A percentile compares a stretch with the other conserved stretches of the same genome.
Conservation (phyloP, 441 rosid genomes). For the Adansonia gregorii region DNA sequence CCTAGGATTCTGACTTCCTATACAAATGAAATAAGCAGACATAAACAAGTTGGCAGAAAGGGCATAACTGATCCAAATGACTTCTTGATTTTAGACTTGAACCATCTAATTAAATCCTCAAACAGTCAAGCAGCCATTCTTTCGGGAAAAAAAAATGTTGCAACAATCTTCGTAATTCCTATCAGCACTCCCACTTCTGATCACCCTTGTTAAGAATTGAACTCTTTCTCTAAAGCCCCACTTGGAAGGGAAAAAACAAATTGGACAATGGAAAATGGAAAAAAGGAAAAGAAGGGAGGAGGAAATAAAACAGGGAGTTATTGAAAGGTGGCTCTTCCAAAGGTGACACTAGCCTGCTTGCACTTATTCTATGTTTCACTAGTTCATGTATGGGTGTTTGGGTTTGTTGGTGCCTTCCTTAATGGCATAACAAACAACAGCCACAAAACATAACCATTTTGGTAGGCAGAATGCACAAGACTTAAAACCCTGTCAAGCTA, state of each 20-base stretch:
- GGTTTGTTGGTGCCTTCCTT: background rate
- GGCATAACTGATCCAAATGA: background rate
- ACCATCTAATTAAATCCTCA: background rate
- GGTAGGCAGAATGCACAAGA: background rate
- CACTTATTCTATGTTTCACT: background rate
- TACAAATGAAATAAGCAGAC: background rate
- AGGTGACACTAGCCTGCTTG: background rate
- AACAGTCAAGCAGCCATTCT: conserved; percentile 3
- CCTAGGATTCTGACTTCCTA: background rate
- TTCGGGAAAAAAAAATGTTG: background rate
- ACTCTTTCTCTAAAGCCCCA: conserved; percentile 3
- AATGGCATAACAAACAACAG: background rate
- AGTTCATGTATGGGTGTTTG: background rate
- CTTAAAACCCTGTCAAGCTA: conserved; percentile 27
- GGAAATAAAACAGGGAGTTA: background rate
- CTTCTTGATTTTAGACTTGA: background rate
- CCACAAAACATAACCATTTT: background rate
- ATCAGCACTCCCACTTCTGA: background rate
- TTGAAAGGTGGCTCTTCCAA: background rate
- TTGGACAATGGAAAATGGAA: background rate
- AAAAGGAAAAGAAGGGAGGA: background rate
- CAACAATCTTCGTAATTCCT: background rate
- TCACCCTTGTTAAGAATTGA: conserved; percentile 8
- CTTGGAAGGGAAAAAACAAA: background rate
- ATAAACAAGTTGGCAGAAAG: background rate